Evolutionary conservation across 176 grass and related monocot genomes (phyloP).

Genomic region (Cenchrus americanus): DNA sequence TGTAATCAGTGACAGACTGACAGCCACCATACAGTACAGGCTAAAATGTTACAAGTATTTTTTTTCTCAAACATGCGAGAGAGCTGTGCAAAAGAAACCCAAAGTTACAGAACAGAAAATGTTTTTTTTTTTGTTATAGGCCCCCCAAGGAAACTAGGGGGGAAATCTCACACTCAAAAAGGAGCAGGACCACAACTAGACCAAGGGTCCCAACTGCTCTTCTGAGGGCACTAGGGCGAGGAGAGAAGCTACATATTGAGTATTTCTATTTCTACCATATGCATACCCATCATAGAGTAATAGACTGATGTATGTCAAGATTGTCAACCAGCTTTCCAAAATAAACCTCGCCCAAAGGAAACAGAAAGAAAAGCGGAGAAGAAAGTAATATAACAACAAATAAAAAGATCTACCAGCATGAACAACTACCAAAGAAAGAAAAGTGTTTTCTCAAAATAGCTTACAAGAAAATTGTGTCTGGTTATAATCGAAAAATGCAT

Average conservation of each 20-base stretch:
- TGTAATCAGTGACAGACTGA: slow-evolving; percentile 3
- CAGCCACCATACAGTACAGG: not conserved
- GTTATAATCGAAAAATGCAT: not conserved
- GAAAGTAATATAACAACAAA: not conserved
- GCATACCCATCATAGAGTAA: not conserved
- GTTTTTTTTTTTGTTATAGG: too few relatives aligned
- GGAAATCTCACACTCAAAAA: too few relatives aligned
- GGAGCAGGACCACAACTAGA: too few relatives aligned
- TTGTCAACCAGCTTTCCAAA: too few relatives aligned
- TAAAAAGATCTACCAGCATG: not conserved
- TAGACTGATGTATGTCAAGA: not conserved
- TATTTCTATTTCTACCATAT: not conserved
- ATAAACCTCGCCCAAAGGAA: not conserved
- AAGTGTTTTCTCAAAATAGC: not conserved
- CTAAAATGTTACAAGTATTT: not conserved
- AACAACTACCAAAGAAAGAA: not conserved
- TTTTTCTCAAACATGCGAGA: too few relatives aligned
- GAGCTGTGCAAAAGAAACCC: too few relatives aligned
- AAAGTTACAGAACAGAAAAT: too few relatives aligned
- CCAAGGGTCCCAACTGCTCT: too few relatives aligned
- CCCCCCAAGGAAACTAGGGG: too few relatives aligned
- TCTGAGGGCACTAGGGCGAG: too few relatives aligned
- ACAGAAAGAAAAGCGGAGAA: not conserved
- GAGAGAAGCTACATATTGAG: not conserved
- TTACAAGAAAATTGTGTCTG: not conserved